These are phyloP conservation scores for Botryotinia globosa DNA, from an alignment of 2,329 filamentous ascomycete genomes.

Conservation along the genomic window DNA sequence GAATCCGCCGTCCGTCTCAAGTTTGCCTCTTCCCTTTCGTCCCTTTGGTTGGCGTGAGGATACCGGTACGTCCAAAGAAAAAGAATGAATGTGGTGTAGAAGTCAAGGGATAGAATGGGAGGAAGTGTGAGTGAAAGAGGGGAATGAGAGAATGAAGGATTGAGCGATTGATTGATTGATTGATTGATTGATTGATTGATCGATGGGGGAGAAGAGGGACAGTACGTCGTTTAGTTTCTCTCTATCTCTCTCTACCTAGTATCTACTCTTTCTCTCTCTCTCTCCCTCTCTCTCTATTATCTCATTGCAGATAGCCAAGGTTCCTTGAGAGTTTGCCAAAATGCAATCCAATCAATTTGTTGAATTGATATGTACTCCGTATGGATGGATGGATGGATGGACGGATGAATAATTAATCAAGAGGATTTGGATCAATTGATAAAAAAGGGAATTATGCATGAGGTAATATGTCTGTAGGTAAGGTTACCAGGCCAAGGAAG, in stretches of 20 bases:
- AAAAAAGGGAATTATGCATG: constrained; percentile 10
- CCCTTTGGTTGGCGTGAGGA: background rate
- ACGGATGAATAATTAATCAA: background rate
- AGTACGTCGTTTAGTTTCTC: background rate
- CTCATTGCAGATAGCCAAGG: constrained; percentile 5
- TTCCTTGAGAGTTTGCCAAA: background rate
- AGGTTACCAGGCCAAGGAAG: background rate
- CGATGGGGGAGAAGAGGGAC: background rate
- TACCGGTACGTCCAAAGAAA: background rate
- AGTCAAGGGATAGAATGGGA: background rate
- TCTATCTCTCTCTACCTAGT: background rate
- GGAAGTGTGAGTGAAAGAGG: background rate
- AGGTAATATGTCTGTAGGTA: background rate
- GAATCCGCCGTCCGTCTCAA: background rate
- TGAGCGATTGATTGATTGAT: background rate
- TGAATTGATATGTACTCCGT: background rate
- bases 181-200: background rate
- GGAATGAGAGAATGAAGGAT: background rate
- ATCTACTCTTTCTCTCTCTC: background rate
- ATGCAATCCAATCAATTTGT: constrained; percentile 6
- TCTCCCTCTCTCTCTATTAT: background rate
- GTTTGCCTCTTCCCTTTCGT: background rate
- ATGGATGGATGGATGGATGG: background rate
- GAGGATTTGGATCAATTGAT: constrained; percentile 8
- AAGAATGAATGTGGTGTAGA: constrained; percentile 9